These are phyloP conservation scores for Trichosporon coremiiforme DNA, from an alignment of 1,284 basidiomycete genomes.

Conservation along the genomic window DNA sequence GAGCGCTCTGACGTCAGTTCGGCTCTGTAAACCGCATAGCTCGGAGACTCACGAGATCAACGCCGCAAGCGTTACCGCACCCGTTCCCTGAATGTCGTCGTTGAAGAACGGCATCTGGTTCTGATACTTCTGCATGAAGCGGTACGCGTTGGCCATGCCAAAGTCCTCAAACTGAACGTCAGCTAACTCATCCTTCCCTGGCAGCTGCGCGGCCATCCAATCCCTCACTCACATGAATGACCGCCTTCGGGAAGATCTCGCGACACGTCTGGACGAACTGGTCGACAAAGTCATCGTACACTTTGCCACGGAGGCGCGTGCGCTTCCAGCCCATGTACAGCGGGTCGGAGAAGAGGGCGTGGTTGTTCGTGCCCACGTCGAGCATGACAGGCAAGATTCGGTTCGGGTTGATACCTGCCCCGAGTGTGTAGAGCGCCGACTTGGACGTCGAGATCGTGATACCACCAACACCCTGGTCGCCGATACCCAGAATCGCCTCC, in stretches of 20 bases:
- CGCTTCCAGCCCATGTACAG: slow-evolving; percentile 58
- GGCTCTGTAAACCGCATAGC: background rate
- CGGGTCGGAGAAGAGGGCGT: slow-evolving; percentile 56
- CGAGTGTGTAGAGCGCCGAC: slow-evolving; percentile 76
- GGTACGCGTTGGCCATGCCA: slow-evolving; percentile 67
- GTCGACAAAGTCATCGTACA: slow-evolving; percentile 57
- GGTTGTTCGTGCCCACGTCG: slow-evolving; percentile 78
- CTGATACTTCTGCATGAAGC: slow-evolving; percentile 68
- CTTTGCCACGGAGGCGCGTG: slow-evolving; percentile 56
- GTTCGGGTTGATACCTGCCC: slow-evolving; percentile 76
- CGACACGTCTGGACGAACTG: slow-evolving; percentile 58
- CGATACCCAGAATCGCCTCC: slow-evolving; percentile 77
- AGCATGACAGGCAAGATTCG: slow-evolving; percentile 67
- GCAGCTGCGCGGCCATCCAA: no score
- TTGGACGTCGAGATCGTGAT: slow-evolving; percentile 79
- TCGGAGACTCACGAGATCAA: slow-evolving; percentile 49
- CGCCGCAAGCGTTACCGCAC: slow-evolving; percentile 67
- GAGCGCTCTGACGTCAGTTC: slow-evolving; percentile 55
- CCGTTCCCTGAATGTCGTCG: slow-evolving; percentile 76
- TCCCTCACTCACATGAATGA: slow-evolving; percentile 45
- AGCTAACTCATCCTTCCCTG: slow-evolving; percentile 1
- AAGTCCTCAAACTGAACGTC: slow-evolving; percentile 58
- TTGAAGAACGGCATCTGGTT: slow-evolving; percentile 64
- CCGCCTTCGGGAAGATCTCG: slow-evolving; percentile 57
- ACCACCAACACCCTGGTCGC: slow-evolving; percentile 57